Evolutionary conservation across 169 alveolate species (phyloP), one percentile per base, ranked within the genome.

Genomic region (Amoebophrya sp.): DNA sequence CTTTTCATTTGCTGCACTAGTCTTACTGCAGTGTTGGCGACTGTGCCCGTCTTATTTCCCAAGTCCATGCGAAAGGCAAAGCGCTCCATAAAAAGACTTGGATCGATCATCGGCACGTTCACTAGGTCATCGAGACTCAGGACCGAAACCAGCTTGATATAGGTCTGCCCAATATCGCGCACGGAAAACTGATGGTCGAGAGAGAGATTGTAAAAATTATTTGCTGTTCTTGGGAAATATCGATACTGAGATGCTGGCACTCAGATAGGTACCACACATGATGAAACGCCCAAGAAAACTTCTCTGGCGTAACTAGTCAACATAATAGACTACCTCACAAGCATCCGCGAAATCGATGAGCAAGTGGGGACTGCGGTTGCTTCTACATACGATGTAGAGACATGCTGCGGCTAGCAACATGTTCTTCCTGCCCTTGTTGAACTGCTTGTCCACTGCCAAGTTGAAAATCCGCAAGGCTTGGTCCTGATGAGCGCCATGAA

Each of bases 1-100:
- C 99, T 94, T 91, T 97, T 96, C 99, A 98, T 96, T 89, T 96
- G 98, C 93, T 98, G 98, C n/a, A 98, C 95, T 33, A 98, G 94
- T 76, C 98, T 96, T 38, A 96, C 95, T 0, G 99, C 99, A 38
- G 99, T 98, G 47, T 95, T 95, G 39, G 98, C 97, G 40, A 98
- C 98, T 76, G 95, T 94, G 90, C 96, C 96, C 24, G 97, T 94
- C 90, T 97, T 97, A 40, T 97, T 98, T 55, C 97, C 98, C 78
- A 98, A 95, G 89, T 98, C 97, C 89, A 98, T 95, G 94, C 97
- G 97, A 78, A 96, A 96, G 47, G 99, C 98, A 94, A 98, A 98
- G 76, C 99, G 95, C 94, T 97, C 98, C 95, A 98, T 97, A 94
- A 96, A 98, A 41, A 98, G 91, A 23, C 99, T 97, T 26, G 99